These are phyloP conservation scores for Avena eriantha DNA, from an alignment of 176 grass and related monocot genomes.

Conservation along the genomic window DNA sequence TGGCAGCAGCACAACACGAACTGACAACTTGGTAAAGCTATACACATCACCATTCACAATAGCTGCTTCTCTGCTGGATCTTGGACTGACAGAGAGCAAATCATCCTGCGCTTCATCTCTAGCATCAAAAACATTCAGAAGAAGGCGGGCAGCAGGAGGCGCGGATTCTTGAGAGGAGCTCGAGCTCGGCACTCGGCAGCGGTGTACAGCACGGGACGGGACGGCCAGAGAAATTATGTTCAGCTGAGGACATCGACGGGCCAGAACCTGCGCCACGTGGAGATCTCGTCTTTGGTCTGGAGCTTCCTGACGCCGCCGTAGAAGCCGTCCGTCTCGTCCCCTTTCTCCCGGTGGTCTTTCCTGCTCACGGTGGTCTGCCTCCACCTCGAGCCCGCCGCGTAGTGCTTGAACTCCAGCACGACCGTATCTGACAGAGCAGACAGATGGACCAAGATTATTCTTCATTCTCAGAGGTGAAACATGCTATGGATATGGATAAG, in stretches of 20 bases:
- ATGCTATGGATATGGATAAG: slow-evolving; percentile 18
- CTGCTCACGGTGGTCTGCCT: slow-evolving; percentile 63
- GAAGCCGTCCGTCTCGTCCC: slow-evolving; percentile 77
- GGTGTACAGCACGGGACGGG: not conserved
- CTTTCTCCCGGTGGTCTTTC: slow-evolving; percentile 75
- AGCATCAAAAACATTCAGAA: not conserved
- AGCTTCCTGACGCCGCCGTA: slow-evolving; percentile 88
- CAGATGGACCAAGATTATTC: not conserved
- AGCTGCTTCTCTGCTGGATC: no score
- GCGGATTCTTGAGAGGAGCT: not conserved
- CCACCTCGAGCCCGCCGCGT: slow-evolving; percentile 71
- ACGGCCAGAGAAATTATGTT: not conserved
- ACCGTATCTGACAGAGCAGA: slow-evolving; percentile 51
- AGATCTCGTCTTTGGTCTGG: slow-evolving; percentile 62
- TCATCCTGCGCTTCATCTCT: not conserved
- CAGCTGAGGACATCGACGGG: slow-evolving; percentile 63
- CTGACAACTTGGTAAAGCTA: no score
- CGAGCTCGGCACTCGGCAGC: no score
- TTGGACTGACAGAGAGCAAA: not conserved
- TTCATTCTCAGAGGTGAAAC: not conserved
- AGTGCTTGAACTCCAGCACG: slow-evolving; percentile 87
- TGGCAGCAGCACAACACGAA: no score
- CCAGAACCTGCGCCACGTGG: slow-evolving; percentile 77
- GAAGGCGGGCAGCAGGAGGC: not conserved
- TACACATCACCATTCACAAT: no score